phyloP scores from a whole-genome alignment of 73 alveolate species.

The Paraurostyla sp. region DNA sequence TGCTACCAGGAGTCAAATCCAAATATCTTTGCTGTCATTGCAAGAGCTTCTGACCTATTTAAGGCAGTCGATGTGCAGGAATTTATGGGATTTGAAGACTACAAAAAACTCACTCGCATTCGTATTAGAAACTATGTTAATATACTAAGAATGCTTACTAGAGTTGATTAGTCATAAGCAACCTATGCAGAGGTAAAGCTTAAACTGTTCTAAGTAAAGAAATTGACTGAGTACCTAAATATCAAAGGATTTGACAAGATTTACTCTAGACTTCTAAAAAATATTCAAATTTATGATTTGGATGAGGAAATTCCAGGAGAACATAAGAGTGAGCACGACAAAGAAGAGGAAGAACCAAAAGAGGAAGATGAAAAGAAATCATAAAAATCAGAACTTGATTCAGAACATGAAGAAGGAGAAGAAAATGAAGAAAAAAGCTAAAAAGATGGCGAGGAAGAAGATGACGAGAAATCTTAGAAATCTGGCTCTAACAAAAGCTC shows the following conservation, averaged over 20 bases:
- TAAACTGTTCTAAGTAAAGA: neutral
- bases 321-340: neutral
- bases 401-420: neutral
- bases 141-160: conserved; percentile 6
- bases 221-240: neutral
- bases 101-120: neutral
- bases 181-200: neutral
- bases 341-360: neutral
- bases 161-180: neutral
- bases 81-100: conserved; percentile 27
- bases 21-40: neutral
- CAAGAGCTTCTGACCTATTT: conserved; percentile 8
- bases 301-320: neutral
- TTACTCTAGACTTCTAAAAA: neutral
- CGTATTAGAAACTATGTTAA: conserved; percentile 20
- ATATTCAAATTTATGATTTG: neutral
- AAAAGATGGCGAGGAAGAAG: neutral
- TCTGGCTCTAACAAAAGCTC: neutral
- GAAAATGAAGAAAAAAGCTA: neutral
- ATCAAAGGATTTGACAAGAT: neutral
- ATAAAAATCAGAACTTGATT: neutral
- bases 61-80: conserved; percentile 1
- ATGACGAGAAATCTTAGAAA: neutral
- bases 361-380: neutral
- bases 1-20: conserved; percentile 15